These are phyloP conservation scores for Fusarium dlaminii DNA, from an alignment of 2,329 filamentous ascomycete species.

Conservation along the genomic window DNA sequence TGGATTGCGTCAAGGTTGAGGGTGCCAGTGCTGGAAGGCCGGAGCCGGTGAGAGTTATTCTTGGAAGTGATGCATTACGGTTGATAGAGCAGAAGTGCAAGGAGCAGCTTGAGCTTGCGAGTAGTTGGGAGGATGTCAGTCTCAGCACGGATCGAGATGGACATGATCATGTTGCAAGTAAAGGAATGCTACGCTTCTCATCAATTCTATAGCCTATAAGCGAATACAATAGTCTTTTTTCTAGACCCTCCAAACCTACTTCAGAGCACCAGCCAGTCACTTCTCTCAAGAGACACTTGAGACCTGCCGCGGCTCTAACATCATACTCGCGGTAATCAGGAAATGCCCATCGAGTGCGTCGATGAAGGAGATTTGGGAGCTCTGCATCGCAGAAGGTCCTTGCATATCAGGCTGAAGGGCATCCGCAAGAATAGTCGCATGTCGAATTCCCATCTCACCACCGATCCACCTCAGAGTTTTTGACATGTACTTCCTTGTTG, in stretches of 20 bases:
- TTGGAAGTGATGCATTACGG: background rate
- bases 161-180: slow-evolving; percentile 4
- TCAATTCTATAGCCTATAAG: background rate
- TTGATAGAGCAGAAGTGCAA: slow-evolving; percentile 7
- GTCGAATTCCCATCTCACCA: slow-evolving; percentile 2
- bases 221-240: background rate
- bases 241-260: too few species aligned
- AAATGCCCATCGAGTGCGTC: slow-evolving; percentile 18
- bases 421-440: background rate
- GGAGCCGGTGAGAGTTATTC: background rate
- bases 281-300: background rate
- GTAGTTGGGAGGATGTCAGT: background rate
- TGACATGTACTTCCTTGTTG: background rate
- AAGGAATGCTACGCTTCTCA: background rate
- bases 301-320: background rate
- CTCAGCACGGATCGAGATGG: background rate
- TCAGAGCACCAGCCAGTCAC: too few species aligned
- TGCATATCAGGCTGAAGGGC: background rate
- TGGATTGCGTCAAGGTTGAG: background rate
- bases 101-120: background rate
- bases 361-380: background rate
- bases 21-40: background rate
- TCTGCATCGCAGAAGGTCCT: slow-evolving; percentile 4
- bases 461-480: slow-evolving; percentile 1
- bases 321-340: slow-evolving; percentile 8